Evolutionary conservation across 352 stramenopile species (phyloP).

Genomic region (Blastocystis sp.): DNA sequence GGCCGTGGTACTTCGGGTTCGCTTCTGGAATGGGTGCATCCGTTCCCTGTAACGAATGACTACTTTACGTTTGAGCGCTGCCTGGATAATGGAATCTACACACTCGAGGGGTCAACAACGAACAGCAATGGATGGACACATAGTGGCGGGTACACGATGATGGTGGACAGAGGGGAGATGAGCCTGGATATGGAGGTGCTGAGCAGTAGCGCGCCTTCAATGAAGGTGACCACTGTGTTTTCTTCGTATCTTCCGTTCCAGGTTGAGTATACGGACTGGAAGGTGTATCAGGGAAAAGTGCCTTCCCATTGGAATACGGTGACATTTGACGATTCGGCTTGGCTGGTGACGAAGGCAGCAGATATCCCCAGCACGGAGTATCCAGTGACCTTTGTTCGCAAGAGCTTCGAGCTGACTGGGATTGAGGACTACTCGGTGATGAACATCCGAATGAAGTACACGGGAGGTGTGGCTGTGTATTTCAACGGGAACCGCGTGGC

Average conservation of each 20-base stretch:
- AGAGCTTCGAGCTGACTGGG: background rate
- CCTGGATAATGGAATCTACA: background rate
- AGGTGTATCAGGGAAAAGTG: background rate
- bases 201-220: background rate
- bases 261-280: background rate
- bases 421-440: constrained; percentile 4
- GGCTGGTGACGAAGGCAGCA: background rate
- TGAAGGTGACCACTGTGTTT: background rate
- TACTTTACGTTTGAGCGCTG: background rate
- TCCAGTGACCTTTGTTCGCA: background rate
- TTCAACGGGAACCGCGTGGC: background rate
- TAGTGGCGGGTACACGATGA: constrained; percentile 1
- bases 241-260: constrained; percentile 3
- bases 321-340: background rate
- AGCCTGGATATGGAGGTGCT: background rate
- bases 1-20: background rate
- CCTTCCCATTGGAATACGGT: background rate
- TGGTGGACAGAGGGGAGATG: constrained; percentile 4
- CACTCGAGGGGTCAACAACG: background rate
- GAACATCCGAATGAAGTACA: background rate
- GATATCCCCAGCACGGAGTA: background rate
- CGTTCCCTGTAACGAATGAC: background rate
- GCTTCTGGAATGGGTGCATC: background rate
- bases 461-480: background rate
- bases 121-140: background rate